A percentile compares a stretch with the other conserved stretches of the same genome.
Conservation (phyloP, 1,139 yeast genomes). For the Hemisphaericaspora xylofermentans region DNA sequence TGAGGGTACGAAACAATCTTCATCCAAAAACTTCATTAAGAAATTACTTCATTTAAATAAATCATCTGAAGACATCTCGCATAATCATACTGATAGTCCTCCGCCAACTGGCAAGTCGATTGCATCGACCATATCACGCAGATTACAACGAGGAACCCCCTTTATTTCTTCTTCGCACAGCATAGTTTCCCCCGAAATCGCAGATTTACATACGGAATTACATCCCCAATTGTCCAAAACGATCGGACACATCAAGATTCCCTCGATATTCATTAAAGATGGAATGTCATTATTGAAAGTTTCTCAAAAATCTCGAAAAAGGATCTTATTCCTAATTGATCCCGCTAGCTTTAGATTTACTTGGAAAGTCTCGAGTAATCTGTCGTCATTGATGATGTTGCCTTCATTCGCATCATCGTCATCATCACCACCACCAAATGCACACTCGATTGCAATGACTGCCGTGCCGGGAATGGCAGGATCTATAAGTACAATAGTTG, state of each 20-base stretch:
- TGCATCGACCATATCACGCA: constrained; percentile 5
- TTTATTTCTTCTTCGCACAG: constrained; percentile 3
- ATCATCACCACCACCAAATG: constrained; percentile 9
- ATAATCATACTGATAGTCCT: background rate
- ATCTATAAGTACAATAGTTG: constrained; percentile 8
- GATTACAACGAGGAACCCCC: constrained; percentile 5
- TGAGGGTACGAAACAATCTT: background rate
- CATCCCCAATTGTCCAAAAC: constrained; percentile 12
- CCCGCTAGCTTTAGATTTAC: constrained; percentile 37
- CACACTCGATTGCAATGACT: background rate
- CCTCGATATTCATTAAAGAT: constrained; percentile 34
- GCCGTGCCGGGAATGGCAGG: background rate
- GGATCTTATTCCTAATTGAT: constrained; percentile 38
- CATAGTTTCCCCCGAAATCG: background rate
- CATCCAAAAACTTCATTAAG: constrained; percentile 13
- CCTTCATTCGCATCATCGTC: constrained; percentile 15
- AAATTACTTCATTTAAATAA: constrained; percentile 14
- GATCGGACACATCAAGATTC: constrained; percentile 19
- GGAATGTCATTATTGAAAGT: constrained; percentile 58
- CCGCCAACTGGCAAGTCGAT: background rate
- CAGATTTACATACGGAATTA: constrained; percentile 8
- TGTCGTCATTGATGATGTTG: constrained; percentile 6
- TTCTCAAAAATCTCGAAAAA: constrained; percentile 66
- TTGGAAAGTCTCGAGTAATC: constrained; percentile 39
- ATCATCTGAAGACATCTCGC: constrained; percentile 17